Conservation (phyloP, 1,284 basidiomycete genomes). For the Cystobasidiaceae sp. region DNA sequence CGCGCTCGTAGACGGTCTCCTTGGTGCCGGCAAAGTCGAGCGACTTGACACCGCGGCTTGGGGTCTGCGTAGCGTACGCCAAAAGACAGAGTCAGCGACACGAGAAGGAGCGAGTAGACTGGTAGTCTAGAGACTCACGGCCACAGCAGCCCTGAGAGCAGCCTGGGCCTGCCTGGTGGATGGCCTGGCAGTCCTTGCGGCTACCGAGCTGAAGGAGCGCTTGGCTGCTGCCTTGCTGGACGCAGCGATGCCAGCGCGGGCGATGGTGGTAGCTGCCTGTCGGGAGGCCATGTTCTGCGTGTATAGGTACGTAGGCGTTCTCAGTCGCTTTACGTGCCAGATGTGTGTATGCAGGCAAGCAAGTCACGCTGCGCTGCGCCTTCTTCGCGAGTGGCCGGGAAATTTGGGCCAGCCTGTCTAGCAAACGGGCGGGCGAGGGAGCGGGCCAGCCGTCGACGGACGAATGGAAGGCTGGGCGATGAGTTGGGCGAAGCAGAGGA, state of each 20-base stretch:
- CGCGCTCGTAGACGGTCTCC: constrained; percentile 94
- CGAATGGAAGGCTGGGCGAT: neutral
- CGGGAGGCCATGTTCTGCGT: constrained; percentile 20
- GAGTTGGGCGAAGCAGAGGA: too few species aligned
- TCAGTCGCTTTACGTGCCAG: neutral
- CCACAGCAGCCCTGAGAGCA: constrained; percentile 18
- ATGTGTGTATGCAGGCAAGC: neutral
- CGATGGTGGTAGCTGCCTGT: constrained; percentile 10
- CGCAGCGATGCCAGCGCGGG: constrained; percentile 9
- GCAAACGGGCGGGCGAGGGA: neutral
- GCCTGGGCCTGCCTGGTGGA: constrained; percentile 24
- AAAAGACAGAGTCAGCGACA: neutral
- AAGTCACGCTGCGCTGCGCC: too few species aligned
- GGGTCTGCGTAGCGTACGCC: neutral
- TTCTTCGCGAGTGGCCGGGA: too few species aligned
- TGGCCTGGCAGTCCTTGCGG: constrained; percentile 8
- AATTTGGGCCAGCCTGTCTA: neutral
- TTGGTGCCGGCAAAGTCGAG: constrained; percentile 95
- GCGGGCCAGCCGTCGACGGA: neutral
- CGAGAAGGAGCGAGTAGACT: neutral
- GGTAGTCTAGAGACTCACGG: neutral
- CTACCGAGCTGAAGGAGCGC: constrained; percentile 16
- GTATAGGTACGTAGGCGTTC: neutral
- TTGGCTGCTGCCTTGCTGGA: constrained; percentile 1
- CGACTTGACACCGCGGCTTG: constrained; percentile 71